phyloP scores from a whole-genome alignment of 306 rosid genomes.

The Urtica urens region DNA sequence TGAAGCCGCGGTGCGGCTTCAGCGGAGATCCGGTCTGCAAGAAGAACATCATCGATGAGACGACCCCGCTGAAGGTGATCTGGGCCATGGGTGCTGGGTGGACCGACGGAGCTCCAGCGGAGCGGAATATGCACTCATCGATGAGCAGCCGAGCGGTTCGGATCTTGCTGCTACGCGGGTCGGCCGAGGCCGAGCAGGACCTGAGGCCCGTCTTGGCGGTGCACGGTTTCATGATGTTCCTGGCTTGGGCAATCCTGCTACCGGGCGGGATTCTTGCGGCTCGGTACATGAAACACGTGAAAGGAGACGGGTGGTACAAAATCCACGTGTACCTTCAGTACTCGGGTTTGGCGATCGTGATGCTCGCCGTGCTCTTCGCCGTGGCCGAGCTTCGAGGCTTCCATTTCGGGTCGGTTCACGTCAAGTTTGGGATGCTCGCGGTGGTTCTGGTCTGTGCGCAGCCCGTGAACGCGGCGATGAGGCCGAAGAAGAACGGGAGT shows the following conservation, averaged over 20 bases:
- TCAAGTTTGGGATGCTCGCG: slow-evolving; percentile 60
- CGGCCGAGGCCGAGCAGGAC: slow-evolving; percentile 92
- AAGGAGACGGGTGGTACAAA: slow-evolving; percentile 86
- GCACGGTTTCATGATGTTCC: slow-evolving; percentile 94
- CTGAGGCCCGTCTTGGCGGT: slow-evolving; percentile 80
- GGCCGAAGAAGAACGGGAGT: slow-evolving; percentile 46
- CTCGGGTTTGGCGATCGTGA: slow-evolving; percentile 64
- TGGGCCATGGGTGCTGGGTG: slow-evolving; percentile 97
- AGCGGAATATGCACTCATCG: slow-evolving; percentile 71
- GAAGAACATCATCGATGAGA: slow-evolving; percentile 61
- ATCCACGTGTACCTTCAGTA: slow-evolving; percentile 90
- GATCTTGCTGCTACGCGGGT: slow-evolving; percentile 70
- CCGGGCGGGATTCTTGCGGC: slow-evolving; percentile 86
- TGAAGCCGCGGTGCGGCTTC: slow-evolving; percentile 53
- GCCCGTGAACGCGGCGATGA: slow-evolving; percentile 55
- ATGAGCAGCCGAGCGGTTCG: slow-evolving; percentile 62
- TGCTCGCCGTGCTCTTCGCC: slow-evolving; percentile 83
- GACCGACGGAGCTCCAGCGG: slow-evolving; percentile 41
- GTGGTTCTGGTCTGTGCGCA: slow-evolving; percentile 56
- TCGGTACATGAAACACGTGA: slow-evolving; percentile 76
- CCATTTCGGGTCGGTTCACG: slow-evolving; percentile 60
- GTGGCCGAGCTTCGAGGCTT: slow-evolving; percentile 86
- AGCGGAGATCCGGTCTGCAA: slow-evolving; percentile 48
- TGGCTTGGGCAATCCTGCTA: slow-evolving; percentile 88
- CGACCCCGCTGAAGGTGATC: slow-evolving; percentile 73